Evolutionary conservation across 2,329 filamentous ascomycete species (phyloP).

Genomic region (Apiospora saccharicola): DNA sequence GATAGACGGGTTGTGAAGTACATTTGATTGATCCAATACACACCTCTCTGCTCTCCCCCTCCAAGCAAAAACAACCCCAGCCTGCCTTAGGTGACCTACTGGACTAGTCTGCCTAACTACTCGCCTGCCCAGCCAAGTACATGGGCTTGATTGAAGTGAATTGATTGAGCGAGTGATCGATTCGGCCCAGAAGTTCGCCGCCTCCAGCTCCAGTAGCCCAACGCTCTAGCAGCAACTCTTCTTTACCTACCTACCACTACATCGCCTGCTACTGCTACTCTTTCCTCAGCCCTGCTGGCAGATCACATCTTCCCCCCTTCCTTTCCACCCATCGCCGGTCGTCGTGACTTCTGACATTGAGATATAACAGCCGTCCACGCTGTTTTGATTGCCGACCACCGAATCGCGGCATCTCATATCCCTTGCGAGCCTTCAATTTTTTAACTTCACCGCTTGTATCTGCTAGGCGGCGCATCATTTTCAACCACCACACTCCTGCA

Average conservation of each 20-base stretch:
- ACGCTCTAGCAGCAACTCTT: slow-evolving; percentile 21
- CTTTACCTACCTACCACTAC: slow-evolving; percentile 10
- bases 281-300: slow-evolving; percentile 20
- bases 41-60: not conserved
- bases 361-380: slow-evolving; percentile 4
- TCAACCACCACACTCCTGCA: not conserved
- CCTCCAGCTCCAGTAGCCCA: slow-evolving; percentile 16
- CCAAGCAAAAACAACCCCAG: not conserved
- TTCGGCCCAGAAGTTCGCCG: slow-evolving; percentile 21
- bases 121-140: slow-evolving; percentile 12
- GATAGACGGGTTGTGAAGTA: not conserved
- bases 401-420: not conserved
- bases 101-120: slow-evolving; percentile 2
- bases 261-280: slow-evolving; percentile 7
- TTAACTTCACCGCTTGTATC: slow-evolving; percentile 20
- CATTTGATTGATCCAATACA: not conserved
- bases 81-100: slow-evolving; percentile 4
- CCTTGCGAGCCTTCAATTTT: not conserved
- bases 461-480: slow-evolving; percentile 19
- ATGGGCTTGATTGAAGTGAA: not conserved
- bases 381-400: slow-evolving; percentile 10
- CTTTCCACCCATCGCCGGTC: slow-evolving; percentile 19
- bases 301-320: slow-evolving; percentile 13
- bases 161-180: not conserved
- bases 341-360: slow-evolving; percentile 1